Base-by-base conservation (phyloP, 768 basidiomycete species). In the Tricholoma sp. region DNA sequence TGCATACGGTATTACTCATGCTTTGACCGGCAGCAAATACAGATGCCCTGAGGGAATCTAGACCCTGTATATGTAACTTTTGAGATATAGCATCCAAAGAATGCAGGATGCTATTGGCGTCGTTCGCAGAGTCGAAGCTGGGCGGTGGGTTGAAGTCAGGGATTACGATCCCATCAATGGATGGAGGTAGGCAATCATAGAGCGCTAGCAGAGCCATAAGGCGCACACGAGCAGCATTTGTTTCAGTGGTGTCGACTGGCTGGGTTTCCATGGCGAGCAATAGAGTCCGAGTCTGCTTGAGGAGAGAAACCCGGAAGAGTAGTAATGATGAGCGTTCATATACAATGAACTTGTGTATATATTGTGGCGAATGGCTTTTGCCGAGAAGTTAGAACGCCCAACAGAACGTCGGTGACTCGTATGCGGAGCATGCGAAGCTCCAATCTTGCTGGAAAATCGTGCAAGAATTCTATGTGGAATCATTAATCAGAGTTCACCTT, bases 121-220 rank as follows among this genome's bases (percentile, higher is more conserved):
- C 63, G n/a, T 58, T 58, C 12, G 36, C 47, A 32, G 58, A 56
- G 36, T 58, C 58, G 15, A 63, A 55, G 4, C 55, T 54, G 11
- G 62, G 60, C 1, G 60, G 62, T 5, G 56, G 60, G 34, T 61
- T 59, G 56, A 61, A 63, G 42, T 63, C 63, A 6, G 61, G 63
- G 41, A 59, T 57, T 0, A 56, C 55, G 32, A 58, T 50, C 15
- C 56, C 50, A 24, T 63, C 63, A 28, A 63, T 59, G 2, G 56
- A 58, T 4, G 63, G 50, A 32, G 63, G 63, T 24, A 63, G 63
- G 18, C 61, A 56, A 32, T 61, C 63, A 34, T 63, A 63, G 50
- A 63, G 60, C 5, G 63, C 59, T 13, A 63, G 55, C 31, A 63
- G 48, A n/a, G 62, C 58, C 31, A 63, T 59, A 7, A 63, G 50